phyloP scores from a whole-genome alignment of 192 early-diverging fungal genomes.

The Rhizophagus clarus region DNA sequence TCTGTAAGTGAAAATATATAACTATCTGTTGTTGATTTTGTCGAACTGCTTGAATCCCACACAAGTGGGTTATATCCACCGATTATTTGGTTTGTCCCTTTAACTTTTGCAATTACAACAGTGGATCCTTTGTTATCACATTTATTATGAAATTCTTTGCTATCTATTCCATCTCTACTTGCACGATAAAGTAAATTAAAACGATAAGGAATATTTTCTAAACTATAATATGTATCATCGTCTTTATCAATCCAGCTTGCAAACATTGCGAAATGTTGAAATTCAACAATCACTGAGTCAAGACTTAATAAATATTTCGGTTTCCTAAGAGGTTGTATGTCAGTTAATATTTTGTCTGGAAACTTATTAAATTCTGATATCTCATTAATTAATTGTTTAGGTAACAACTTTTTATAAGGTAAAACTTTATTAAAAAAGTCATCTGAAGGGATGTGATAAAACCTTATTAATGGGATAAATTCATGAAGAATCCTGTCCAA shows the following conservation, averaged over 20 bases:
- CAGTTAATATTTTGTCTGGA: neutral
- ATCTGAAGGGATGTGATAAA: neutral
- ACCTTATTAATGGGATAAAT: no score
- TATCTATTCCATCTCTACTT: neutral
- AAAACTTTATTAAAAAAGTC: neutral
- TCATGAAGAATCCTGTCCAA: no score
- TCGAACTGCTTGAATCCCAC: no score
- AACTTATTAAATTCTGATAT: neutral
- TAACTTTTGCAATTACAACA: no score
- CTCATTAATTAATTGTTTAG: neutral
- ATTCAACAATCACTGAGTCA: neutral
- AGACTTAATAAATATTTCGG: no score
- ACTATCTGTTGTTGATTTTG: no score
- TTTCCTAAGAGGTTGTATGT: neutral
- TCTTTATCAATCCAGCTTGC: neutral
- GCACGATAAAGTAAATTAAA: conserved; percentile 3
- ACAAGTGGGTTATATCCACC: no score
- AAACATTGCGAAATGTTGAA: neutral
- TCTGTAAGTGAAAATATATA: no score
- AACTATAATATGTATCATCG: neutral
- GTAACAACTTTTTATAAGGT: neutral
- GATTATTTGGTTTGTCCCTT: no score
- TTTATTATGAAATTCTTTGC: no score
- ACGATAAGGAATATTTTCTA: neutral
- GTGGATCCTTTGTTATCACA: no score